These are phyloP conservation scores for Madurella mycetomatis DNA, from an alignment of 2,329 filamentous ascomycete species.

Conservation along the genomic window DNA sequence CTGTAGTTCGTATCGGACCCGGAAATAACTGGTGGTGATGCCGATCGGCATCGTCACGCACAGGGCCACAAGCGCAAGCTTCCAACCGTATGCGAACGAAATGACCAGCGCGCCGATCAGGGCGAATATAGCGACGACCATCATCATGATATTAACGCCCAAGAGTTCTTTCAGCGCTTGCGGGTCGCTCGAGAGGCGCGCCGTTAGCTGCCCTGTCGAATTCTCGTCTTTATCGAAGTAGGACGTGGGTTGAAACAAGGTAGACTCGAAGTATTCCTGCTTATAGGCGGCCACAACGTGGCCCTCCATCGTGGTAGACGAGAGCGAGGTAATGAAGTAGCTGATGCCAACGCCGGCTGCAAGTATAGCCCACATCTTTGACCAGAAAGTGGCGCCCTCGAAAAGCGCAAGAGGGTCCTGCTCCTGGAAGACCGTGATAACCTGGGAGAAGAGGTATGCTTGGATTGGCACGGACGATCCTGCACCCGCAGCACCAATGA, in stretches of 20 bases:
- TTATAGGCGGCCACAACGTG: conserved; percentile 52
- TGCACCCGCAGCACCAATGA: conserved; percentile 43
- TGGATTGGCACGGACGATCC: conserved; percentile 46
- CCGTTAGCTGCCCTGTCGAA: conserved; percentile 56
- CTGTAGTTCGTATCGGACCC: conserved; percentile 56
- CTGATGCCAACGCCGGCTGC: conserved; percentile 48
- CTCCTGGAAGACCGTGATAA: conserved; percentile 48
- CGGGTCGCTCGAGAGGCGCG: conserved; percentile 52
- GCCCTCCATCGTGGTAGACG: conserved; percentile 44
- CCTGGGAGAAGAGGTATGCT: conserved; percentile 51
- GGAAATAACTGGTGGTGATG: conserved; percentile 45
- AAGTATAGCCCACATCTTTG: conserved; percentile 60
- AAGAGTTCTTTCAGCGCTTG: conserved; percentile 59
- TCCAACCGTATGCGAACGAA: conserved; percentile 71
- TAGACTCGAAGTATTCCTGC: conserved; percentile 56
- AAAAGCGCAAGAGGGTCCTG: conserved; percentile 27
- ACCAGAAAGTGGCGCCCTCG: conserved; percentile 50
- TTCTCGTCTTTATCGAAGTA: conserved; percentile 60
- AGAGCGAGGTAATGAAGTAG: conserved; percentile 48
- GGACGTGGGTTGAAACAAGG: conserved; percentile 54
- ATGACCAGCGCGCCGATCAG: conserved; percentile 62
- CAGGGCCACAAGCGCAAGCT: conserved; percentile 63
- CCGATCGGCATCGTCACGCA: conserved; percentile 55
- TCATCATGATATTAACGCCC: conserved; percentile 59
- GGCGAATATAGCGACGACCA: conserved; percentile 60